These are phyloP conservation scores for Erysiphe neolycopersici DNA, from an alignment of 2,329 filamentous ascomycete genomes.

Conservation along the genomic window DNA sequence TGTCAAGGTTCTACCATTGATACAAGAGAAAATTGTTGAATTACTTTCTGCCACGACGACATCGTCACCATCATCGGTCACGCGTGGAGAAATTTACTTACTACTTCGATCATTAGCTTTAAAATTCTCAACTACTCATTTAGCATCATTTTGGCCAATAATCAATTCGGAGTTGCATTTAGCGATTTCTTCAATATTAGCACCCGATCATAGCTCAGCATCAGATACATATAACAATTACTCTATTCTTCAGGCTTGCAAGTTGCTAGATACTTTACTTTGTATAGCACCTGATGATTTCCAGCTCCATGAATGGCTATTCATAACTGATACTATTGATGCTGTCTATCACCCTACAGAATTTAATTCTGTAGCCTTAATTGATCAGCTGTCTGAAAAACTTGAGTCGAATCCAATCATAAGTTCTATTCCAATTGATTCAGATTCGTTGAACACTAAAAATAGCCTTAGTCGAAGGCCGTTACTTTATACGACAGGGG, in stretches of 20 bases:
- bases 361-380: constrained; percentile 46
- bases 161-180: constrained; percentile 67
- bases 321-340: constrained; percentile 89
- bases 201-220: constrained; percentile 32
- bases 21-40: constrained; percentile 69
- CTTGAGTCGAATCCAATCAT: constrained; percentile 18
- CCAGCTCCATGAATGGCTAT: constrained; percentile 94
- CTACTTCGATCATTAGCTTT: constrained; percentile 60
- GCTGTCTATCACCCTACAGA: constrained; percentile 59
- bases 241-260: constrained; percentile 71
- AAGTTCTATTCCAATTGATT: constrained; percentile 6
- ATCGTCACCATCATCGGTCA: constrained; percentile 76
- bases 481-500: constrained; percentile 18
- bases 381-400: constrained; percentile 61
- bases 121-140: constrained; percentile 50
- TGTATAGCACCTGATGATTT: constrained; percentile 81
- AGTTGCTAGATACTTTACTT: constrained; percentile 71
- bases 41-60: constrained; percentile 59
- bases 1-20: constrained; percentile 41
- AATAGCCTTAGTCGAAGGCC: constrained; percentile 13
- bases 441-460: constrained; percentile 6
- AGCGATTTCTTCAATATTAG: constrained; percentile 47
- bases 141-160: constrained; percentile 71
- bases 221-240: constrained; percentile 51
- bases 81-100: constrained; percentile 73